Conservation (phyloP, 1,284 basidiomycete genomes). For the Ganoderma meredithae region DNA sequence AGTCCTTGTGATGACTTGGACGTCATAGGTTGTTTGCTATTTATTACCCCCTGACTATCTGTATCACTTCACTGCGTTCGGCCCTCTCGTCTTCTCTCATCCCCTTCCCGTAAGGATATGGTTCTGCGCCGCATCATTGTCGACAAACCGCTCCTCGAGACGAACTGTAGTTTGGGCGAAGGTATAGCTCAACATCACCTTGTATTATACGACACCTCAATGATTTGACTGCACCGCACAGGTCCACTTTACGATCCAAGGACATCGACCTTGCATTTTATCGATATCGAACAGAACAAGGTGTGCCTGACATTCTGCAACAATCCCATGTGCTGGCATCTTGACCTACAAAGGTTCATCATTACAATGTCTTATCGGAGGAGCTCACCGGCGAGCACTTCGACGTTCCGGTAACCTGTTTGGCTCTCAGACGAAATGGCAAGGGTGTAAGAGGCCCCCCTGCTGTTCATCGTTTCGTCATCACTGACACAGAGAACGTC, state of each 20-base stretch:
- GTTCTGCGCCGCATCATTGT: slow-evolving; percentile 39
- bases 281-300: slow-evolving; percentile 68
- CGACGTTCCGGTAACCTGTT: slow-evolving; percentile 59
- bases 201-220: background rate
- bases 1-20: slow-evolving; percentile 27
- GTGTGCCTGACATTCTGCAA: slow-evolving; percentile 38
- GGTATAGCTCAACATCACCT: slow-evolving; percentile 44
- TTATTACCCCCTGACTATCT: slow-evolving; percentile 14
- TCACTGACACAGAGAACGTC: slow-evolving; percentile 10
- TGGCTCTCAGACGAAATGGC: slow-evolving; percentile 55
- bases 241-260: slow-evolving; percentile 67
- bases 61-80: background rate
- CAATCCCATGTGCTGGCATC: background rate
- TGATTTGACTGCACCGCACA: slow-evolving; percentile 35
- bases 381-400: slow-evolving; percentile 55
- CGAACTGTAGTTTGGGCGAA: slow-evolving; percentile 71
- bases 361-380: slow-evolving; percentile 52
- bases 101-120: slow-evolving; percentile 8
- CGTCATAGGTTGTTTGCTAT: slow-evolving; percentile 29
- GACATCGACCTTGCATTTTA: slow-evolving; percentile 66
- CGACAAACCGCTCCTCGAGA: slow-evolving; percentile 56
- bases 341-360: slow-evolving; percentile 53
- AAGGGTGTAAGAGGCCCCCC: slow-evolving; percentile 50
- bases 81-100: background rate
- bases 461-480: background rate